Evolutionary conservation across 768 basidiomycete species (phyloP).

Genomic region (Galerina sulciceps): DNA sequence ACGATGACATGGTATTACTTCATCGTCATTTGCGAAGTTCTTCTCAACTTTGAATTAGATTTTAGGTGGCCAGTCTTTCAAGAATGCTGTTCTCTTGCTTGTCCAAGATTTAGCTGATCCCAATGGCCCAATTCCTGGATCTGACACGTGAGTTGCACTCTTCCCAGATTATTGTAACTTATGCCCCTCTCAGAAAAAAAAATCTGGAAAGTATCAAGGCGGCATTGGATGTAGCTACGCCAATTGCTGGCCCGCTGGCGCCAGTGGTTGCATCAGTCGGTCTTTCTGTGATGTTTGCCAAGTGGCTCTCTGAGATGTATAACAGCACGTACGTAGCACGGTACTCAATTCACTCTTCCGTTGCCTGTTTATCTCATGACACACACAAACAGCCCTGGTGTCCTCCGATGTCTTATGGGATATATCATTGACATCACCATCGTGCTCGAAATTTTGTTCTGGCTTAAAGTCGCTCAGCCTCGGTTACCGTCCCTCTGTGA

Average conservation of each 20-base stretch:
- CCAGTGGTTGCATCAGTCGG: not conserved
- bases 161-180: no score
- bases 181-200: not conserved
- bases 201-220: not conserved
- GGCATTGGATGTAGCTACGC: not conserved
- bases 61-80: not conserved
- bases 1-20: not conserved
- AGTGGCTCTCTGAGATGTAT: not conserved
- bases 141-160: not conserved
- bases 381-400: not conserved
- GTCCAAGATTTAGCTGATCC: not conserved
- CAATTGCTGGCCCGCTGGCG: not conserved
- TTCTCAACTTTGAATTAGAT: not conserved
- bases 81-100: not conserved
- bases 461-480: no score
- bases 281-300: not conserved
- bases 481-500: no score
- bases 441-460: not conserved
- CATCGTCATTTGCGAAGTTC: not conserved
- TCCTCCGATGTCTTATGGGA: slow-evolving; percentile 3
- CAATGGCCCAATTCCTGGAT: not conserved
- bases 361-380: not conserved
- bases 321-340: not conserved
- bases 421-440: not conserved
- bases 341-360: not conserved